Base-by-base conservation (phyloP, 768 basidiomycete species). In the Nidularia sp. region DNA sequence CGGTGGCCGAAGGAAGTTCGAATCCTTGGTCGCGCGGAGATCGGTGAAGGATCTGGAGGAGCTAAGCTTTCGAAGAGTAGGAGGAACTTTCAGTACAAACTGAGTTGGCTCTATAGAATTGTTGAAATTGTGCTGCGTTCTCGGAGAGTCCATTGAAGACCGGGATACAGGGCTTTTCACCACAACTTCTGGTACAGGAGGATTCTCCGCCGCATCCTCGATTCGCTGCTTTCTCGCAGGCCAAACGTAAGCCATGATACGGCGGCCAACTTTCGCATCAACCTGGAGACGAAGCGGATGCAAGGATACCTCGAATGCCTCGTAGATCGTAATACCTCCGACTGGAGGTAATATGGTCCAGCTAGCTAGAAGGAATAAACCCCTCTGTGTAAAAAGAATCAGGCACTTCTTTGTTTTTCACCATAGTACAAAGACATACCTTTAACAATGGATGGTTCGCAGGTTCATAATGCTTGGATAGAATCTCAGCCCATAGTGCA, bases 201-300 rank as follows among this genome's bases (percentile, higher is more conserved):
- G 15, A 10, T 15, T 50, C 22, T 59, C 52, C 15, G 59, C 62
- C 31, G 61, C 56, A 8, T 53, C 56, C 49, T 67, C 65, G 4
- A 63, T 56, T 33, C 76, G 68, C 22, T 75, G 66, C 54, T 75
- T 75, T 31, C 86, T 78, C 22, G 80, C 76, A 22, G 88, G 86
- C 85, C 90, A 94, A 32, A 97, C 72, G 64, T 98, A 98, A 62
- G 90, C 88, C 81, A 92, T 84, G 52, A 98, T 87, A 51, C 83
- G 77, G 15, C 79, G 78, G 6, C 92, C 93, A 31, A 95, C 78
- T 56, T 78, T 80, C 29, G 90, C 84, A 66, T 98, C 95, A 47
- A 98, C 77, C 57, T 93, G 90, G 5, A 97, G 76, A 32, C 87
- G 83, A 58, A 98, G 77, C 0, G 94, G 95, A 65, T 95, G 93